phyloP scores from a whole-genome alignment of 148 eudicot species.

The Camellia lanceoleosa region DNA sequence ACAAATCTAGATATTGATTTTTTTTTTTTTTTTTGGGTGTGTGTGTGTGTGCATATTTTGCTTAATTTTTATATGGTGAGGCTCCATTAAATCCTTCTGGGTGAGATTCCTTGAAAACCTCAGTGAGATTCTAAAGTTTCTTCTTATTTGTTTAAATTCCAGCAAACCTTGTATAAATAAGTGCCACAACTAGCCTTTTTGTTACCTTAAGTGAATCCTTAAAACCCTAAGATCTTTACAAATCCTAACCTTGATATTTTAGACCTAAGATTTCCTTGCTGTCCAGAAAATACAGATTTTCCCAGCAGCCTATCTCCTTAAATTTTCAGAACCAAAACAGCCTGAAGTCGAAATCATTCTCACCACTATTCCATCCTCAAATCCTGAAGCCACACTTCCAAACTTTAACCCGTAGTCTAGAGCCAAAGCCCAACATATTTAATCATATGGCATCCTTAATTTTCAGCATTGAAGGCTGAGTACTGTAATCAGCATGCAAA shows the following conservation, averaged over 20 bases:
- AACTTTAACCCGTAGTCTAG: neutral
- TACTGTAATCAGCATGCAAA: too few relatives aligned
- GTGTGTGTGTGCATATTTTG: neutral
- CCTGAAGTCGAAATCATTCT: neutral
- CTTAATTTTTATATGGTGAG: neutral
- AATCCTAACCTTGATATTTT: neutral
- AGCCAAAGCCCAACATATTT: neutral
- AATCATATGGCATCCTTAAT: too few relatives aligned
- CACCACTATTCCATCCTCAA: neutral
- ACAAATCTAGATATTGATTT: neutral
- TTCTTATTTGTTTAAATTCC: neutral
- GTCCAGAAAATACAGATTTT: neutral
- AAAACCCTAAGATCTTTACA: neutral
- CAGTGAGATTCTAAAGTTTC: neutral
- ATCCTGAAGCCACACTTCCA: neutral
- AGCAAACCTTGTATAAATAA: neutral
- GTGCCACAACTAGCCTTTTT: neutral
- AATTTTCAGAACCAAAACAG: neutral
- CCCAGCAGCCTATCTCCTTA: neutral
- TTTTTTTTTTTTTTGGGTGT: neutral
- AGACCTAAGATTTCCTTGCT: neutral
- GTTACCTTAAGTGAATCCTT: neutral
- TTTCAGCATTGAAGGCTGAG: too few relatives aligned
- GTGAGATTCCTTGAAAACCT: neutral
- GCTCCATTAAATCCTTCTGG: neutral